Conservation (phyloP, 2,329 filamentous ascomycete genomes). For the Annulohypoxylon truncatum region DNA sequence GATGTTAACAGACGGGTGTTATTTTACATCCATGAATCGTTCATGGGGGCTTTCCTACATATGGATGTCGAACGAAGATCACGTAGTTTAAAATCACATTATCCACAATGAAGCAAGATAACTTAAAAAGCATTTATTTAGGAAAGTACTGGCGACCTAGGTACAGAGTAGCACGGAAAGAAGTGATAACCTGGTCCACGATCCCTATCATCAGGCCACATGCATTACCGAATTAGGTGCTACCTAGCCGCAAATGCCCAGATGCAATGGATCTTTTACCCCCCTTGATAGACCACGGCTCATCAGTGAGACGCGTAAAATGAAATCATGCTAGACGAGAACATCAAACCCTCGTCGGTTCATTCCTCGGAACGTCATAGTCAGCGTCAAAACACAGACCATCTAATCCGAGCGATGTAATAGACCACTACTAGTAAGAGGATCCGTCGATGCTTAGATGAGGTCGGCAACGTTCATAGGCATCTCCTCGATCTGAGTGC, state of each 20-base stretch:
- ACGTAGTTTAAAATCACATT: background rate
- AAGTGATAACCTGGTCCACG: constrained; percentile 47
- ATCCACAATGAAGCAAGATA: background rate
- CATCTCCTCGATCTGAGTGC: constrained; percentile 99
- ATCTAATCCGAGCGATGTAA: constrained; percentile 45
- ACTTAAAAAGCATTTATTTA: constrained; percentile 42
- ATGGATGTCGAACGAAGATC: background rate
- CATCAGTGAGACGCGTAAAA: constrained; percentile 38
- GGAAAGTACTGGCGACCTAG: constrained; percentile 49
- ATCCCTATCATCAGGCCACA: constrained; percentile 45
- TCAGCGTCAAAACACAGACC: constrained; percentile 43
- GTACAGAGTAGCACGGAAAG: constrained; percentile 48
- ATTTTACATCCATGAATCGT: background rate
- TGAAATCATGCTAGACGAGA: constrained; percentile 36
- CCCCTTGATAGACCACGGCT: constrained; percentile 37
- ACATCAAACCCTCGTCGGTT: constrained; percentile 45
- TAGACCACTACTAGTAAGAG: constrained; percentile 38
- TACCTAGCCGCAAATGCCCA: constrained; percentile 49
- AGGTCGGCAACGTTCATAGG: constrained; percentile 90
- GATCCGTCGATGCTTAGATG: constrained; percentile 64
- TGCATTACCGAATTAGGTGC: constrained; percentile 50
- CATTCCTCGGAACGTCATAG: constrained; percentile 44
- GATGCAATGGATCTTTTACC: constrained; percentile 52
- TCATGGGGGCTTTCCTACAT: background rate
- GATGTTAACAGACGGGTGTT: no score